A percentile compares a stretch with the other conserved stretches of the same genome.
These are phyloP conservation scores for Hymenoscyphus linearis DNA, from an alignment of 2,329 filamentous ascomycete species.

Conservation along the genomic window DNA sequence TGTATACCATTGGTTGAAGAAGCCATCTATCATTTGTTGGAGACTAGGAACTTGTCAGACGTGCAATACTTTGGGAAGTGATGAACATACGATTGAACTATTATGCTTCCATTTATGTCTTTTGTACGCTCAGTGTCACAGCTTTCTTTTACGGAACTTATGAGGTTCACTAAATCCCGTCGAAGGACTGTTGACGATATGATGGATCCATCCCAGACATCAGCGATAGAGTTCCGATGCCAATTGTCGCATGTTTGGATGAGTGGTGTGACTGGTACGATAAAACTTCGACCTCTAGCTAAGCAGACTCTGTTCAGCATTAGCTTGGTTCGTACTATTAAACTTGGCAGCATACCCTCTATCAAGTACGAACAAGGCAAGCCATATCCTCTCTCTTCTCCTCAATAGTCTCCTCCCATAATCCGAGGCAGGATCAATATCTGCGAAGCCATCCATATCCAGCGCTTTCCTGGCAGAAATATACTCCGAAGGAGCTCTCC, in stretches of 20 bases:
- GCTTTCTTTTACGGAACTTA: constrained; percentile 51
- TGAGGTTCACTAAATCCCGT: constrained; percentile 58
- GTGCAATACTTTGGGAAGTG: neutral
- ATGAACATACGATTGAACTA: constrained; percentile 46
- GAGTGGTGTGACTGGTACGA: constrained; percentile 60
- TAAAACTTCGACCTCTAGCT: constrained; percentile 63
- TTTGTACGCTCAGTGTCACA: constrained; percentile 52
- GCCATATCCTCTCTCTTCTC: constrained; percentile 63
- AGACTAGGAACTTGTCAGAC: constrained; percentile 35
- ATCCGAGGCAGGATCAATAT: constrained; percentile 55
- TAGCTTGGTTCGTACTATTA: constrained; percentile 11
- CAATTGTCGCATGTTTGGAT: constrained; percentile 64
- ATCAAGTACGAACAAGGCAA: constrained; percentile 67
- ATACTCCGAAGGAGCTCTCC: constrained; percentile 59
- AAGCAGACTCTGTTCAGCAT: constrained; percentile 51
- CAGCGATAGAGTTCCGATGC: constrained; percentile 59
- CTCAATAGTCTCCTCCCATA: constrained; percentile 57
- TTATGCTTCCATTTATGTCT: constrained; percentile 44
- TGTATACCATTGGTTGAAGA: constrained; percentile 60
- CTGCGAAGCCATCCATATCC: constrained; percentile 61
- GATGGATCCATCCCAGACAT: constrained; percentile 64
- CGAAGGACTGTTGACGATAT: constrained; percentile 66
- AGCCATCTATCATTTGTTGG: constrained; percentile 56
- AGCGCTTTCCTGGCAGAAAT: constrained; percentile 63
- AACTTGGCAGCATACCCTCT: constrained; percentile 44